Evolutionary conservation across 805 yeast species (phyloP).

Genomic region (Lipomyces sp.): DNA sequence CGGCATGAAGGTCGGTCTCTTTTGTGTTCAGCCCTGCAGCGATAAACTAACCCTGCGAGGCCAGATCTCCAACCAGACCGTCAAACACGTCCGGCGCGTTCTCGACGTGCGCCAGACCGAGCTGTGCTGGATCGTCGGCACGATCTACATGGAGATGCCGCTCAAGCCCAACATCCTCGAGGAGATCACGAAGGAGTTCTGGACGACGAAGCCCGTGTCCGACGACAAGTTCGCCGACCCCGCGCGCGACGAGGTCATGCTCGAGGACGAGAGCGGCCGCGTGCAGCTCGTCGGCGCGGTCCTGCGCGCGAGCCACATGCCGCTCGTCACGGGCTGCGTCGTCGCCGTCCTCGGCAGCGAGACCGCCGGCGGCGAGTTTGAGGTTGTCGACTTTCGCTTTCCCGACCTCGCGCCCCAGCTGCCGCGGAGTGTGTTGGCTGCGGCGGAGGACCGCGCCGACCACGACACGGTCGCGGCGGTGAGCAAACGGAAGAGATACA

Average conservation of each 20-base stretch:
- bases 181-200: constrained; percentile 60
- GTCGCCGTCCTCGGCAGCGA: constrained; percentile 87
- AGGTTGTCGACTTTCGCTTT: constrained; percentile 72
- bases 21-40: too few relatives aligned
- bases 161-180: constrained; percentile 79
- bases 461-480: too few relatives aligned
- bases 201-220: constrained; percentile 42
- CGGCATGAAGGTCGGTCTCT: constrained; percentile 41
- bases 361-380: constrained; percentile 75
- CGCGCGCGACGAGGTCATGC: constrained; percentile 55
- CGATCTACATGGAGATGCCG: constrained; percentile 77
- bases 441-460: not conserved
- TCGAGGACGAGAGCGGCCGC: constrained; percentile 93
- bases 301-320: constrained; percentile 39
- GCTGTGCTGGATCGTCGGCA: constrained; percentile 81
- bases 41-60: too few relatives aligned
- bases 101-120: constrained; percentile 61
- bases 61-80: constrained; percentile 41
- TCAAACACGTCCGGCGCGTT: constrained; percentile 47
- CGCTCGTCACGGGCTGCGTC: constrained; percentile 85
- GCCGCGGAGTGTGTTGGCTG: not conserved
- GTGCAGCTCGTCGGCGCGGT: constrained; percentile 58
- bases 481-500: constrained; percentile 33
- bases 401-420: constrained; percentile 63
- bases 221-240: constrained; percentile 52